phyloP scores from a whole-genome alignment of 805 yeast genomes.

The Starmera dryadoides region DNA sequence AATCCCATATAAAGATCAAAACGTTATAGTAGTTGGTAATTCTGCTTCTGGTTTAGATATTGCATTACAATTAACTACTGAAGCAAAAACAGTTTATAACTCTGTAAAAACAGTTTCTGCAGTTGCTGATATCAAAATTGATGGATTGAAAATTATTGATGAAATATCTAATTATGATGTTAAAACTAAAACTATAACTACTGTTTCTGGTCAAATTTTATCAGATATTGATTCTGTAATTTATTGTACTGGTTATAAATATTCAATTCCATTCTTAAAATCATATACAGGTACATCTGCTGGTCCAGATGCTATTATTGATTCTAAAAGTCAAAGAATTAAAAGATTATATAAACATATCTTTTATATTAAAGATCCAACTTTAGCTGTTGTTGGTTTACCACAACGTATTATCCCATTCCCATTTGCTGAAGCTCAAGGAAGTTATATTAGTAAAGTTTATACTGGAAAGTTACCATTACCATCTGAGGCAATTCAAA shows the following conservation, averaged over 20 bases:
- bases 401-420: slow-evolving; percentile 51
- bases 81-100: slow-evolving; percentile 30
- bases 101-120: slow-evolving; percentile 40
- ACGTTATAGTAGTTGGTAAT: slow-evolving; percentile 55
- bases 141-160: slow-evolving; percentile 27
- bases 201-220: slow-evolving; percentile 37
- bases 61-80: slow-evolving; percentile 43
- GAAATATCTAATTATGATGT: slow-evolving; percentile 30
- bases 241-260: slow-evolving; percentile 65
- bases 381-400: slow-evolving; percentile 49
- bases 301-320: slow-evolving; percentile 18
- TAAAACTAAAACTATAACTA: slow-evolving; percentile 24
- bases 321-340: slow-evolving; percentile 37
- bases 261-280: slow-evolving; percentile 50
- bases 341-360: slow-evolving; percentile 48
- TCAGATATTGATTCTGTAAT: slow-evolving; percentile 44
- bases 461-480: slow-evolving; percentile 42
- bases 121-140: slow-evolving; percentile 14
- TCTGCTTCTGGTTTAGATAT: slow-evolving; percentile 67
- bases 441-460: slow-evolving; percentile 48
- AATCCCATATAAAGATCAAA: slow-evolving; percentile 26
- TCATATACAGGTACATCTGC: background rate
- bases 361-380: slow-evolving; percentile 46
- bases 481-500: slow-evolving; percentile 38
- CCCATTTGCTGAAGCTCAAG: slow-evolving; percentile 50